A percentile compares a stretch with the other conserved stretches of the same genome.
phyloP scores from a whole-genome alignment of 23 red algal genomes.

The Chondrus crispus region DNA sequence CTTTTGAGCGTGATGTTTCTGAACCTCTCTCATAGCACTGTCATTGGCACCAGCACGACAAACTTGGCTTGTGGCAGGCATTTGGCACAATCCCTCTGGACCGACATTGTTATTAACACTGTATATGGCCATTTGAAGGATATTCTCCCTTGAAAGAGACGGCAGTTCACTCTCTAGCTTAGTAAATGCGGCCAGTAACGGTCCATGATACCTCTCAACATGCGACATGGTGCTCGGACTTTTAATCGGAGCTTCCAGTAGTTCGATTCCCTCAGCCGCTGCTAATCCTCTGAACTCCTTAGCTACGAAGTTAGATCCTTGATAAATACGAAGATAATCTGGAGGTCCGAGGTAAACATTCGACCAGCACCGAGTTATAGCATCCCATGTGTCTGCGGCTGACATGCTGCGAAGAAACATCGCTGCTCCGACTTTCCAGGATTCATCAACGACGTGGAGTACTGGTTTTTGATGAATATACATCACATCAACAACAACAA shows the following conservation, averaged over 20 bases:
- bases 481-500: background rate
- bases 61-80: background rate
- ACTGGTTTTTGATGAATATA: background rate
- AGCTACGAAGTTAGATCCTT: slow-evolving; percentile 22
- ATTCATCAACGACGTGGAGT: background rate
- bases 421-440: background rate
- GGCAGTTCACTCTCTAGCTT: background rate
- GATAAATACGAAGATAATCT: background rate
- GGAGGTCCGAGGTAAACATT: background rate
- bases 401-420: background rate
- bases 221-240: slow-evolving; percentile 20
- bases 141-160: background rate
- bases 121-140: slow-evolving; percentile 13
- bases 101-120: background rate
- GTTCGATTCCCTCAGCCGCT: slow-evolving; percentile 6
- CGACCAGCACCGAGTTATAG: background rate
- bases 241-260: slow-evolving; percentile 15
- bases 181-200: background rate
- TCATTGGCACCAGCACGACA: background rate
- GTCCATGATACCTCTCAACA: background rate
- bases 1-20: background rate
- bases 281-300: background rate
- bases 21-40: background rate
- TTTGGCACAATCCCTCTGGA: slow-evolving; percentile 18
- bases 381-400: background rate